These are phyloP conservation scores for Cyanidioschyzon merolae DNA, from an alignment of 23 red algal genomes.

Conservation along the genomic window DNA sequence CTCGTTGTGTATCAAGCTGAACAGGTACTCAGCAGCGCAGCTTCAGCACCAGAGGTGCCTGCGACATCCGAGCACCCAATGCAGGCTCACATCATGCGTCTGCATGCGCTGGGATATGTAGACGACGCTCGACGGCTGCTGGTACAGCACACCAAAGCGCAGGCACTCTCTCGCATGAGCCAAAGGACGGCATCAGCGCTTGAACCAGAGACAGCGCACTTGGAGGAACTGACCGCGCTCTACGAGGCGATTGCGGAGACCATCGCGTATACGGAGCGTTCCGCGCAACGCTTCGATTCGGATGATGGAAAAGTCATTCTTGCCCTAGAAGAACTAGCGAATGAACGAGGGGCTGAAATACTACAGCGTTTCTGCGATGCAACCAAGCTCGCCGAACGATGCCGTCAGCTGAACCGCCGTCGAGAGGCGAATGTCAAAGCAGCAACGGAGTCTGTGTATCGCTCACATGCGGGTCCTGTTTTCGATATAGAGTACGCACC, in stretches of 20 bases:
- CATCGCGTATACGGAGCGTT: not conserved
- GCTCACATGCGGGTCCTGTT: not conserved
- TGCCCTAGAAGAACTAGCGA: not conserved
- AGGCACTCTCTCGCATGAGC: not conserved
- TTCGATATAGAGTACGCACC: not conserved
- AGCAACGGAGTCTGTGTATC: too few species aligned
- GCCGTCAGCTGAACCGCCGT: too few species aligned
- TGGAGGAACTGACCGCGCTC: not conserved
- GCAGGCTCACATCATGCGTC: not conserved
- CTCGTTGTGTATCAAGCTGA: not conserved
- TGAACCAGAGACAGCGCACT: not conserved
- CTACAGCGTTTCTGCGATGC: not conserved
- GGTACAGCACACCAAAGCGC: not conserved
- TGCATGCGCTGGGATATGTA: not conserved
- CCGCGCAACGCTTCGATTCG: not conserved
- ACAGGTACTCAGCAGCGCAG: not conserved
- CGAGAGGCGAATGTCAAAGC: too few species aligned
- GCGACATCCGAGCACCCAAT: not conserved
- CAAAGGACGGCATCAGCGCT: not conserved
- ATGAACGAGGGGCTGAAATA: not conserved
- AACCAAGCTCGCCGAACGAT: not conserved
- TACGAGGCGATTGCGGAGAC: conserved; percentile 2
- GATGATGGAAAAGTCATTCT: not conserved
- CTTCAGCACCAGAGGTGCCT: not conserved
- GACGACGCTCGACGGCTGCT: not conserved